phyloP scores from a whole-genome alignment of 1,284 basidiomycete species.

The Trametes polyzona region DNA sequence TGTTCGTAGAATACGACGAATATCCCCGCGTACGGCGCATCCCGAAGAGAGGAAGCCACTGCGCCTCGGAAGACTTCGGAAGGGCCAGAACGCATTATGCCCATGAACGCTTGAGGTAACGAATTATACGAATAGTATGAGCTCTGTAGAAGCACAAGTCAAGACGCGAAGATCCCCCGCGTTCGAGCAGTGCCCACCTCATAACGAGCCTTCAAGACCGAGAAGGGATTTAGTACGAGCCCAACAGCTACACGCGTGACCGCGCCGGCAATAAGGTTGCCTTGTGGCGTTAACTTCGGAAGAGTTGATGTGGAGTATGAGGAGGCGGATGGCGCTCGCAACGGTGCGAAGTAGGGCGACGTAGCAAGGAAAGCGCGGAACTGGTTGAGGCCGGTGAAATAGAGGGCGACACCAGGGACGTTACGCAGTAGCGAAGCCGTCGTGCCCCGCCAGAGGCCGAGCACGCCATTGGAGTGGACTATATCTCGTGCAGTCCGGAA shows the following conservation, averaged over 20 bases:
- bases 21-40: constrained; percentile 95
- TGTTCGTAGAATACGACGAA: constrained; percentile 93
- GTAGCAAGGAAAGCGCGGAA: constrained; percentile 73
- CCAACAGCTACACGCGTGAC: constrained; percentile 86
- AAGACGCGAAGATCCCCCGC: background rate
- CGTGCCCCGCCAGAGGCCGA: constrained; percentile 88
- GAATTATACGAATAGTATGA: constrained; percentile 78
- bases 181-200: constrained; percentile 62
- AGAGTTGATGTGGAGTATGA: constrained; percentile 56
- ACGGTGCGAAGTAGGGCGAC: constrained; percentile 62
- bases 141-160: constrained; percentile 55
- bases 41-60: constrained; percentile 87
- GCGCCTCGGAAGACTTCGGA: constrained; percentile 89
- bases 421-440: constrained; percentile 82
- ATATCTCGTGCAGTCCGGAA: constrained; percentile 61
- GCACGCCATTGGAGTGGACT: constrained; percentile 60
- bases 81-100: constrained; percentile 73
- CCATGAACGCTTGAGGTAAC: constrained; percentile 59
- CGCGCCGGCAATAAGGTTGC: constrained; percentile 91
- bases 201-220: constrained; percentile 93
- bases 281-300: constrained; percentile 77
- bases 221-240: constrained; percentile 90
- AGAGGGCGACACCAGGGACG: constrained; percentile 91
- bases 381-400: constrained; percentile 87
- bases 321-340: constrained; percentile 35